Evolutionary conservation across 345 rosid genomes (phyloP), one percentile per base, ranked within the genome.

Genomic region (Moricandia moricandioides): DNA sequence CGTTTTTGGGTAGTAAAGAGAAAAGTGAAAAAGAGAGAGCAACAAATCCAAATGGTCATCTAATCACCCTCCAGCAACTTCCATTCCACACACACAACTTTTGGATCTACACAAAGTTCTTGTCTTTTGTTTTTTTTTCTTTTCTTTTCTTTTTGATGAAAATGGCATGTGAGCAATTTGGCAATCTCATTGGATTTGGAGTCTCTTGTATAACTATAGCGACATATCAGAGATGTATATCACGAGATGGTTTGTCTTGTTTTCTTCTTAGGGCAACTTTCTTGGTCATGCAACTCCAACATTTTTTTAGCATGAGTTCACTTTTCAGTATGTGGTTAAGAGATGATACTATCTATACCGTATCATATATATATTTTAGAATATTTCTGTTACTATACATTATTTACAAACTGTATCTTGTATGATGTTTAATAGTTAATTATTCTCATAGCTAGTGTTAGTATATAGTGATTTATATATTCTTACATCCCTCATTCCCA

Each of bases 41-140:
- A 67, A 78, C 73, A 62, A 66, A 55, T 30, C n/a, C 6, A 72
- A 78, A 78, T 78, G 81, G 78, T 67, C 69, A 78, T 78, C 78
- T 78, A 78, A 72, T 78, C 81, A 78, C 6, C 73, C 10, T 71
- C 77, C 81, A 65, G 67, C 67, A 43, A 77, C 61, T 77, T 67
- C 34, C 63, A 8, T 40, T 62, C 66, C 67, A 63, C 67, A 65
- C 61, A 29, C 4, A 40, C 57, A 70, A 10, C 26, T 58, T 71
- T 71, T 78, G 64, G 72, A 17, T 37, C 71, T 39, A 43, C 71
- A 26, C 35, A 62, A 69, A 59, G 6, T 52, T 49, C 27, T 49
- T 7, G 43, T 75, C 69, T 24, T 56, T 9, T 37, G 18, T 57
- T 27, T 24, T 33, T 9, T 45, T 33, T 30, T 5, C 35, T 35